Conservation (phyloP, 73 alveolate species). For the Tetrahymena elliotti region DNA sequence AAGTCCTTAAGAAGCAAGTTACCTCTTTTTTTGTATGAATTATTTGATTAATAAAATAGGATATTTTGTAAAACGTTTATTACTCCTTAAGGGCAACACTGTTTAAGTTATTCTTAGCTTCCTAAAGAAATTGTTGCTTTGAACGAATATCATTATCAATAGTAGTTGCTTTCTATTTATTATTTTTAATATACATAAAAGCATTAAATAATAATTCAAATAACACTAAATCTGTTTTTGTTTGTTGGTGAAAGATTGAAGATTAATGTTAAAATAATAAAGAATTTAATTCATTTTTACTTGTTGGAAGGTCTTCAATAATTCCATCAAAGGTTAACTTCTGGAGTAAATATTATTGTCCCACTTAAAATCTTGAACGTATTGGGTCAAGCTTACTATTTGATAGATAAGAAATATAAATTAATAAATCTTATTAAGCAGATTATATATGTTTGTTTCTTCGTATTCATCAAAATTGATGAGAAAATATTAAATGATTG, state of each 20-base stretch:
- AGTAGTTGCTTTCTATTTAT: constrained; percentile 20
- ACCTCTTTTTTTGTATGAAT: constrained; percentile 55
- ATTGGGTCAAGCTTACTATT: background rate
- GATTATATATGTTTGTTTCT: background rate
- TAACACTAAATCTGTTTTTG: too few relatives aligned
- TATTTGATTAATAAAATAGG: background rate
- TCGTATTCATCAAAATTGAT: background rate
- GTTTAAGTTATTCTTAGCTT: constrained; percentile 16
- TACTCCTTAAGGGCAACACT: constrained; percentile 28
- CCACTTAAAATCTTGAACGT: constrained; percentile 19
- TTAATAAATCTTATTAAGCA: background rate
- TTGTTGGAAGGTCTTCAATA: constrained; percentile 13
- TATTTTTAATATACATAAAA: background rate
- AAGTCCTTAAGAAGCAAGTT: constrained; percentile 49
- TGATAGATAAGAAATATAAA: background rate
- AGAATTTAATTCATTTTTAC: background rate
- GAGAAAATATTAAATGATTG: background rate
- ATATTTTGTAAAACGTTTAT: background rate
- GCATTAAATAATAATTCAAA: too few relatives aligned
- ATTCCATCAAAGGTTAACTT: constrained; percentile 14
- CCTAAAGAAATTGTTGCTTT: constrained; percentile 15
- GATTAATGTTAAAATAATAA: too few relatives aligned
- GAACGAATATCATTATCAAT: constrained; percentile 27
- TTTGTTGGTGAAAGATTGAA: too few relatives aligned
- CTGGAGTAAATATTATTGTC: constrained; percentile 23